Evolutionary conservation across 208 protist species (phyloP), one percentile per base, ranked within the genome.

Genomic region (Trypanosoma theileri): DNA sequence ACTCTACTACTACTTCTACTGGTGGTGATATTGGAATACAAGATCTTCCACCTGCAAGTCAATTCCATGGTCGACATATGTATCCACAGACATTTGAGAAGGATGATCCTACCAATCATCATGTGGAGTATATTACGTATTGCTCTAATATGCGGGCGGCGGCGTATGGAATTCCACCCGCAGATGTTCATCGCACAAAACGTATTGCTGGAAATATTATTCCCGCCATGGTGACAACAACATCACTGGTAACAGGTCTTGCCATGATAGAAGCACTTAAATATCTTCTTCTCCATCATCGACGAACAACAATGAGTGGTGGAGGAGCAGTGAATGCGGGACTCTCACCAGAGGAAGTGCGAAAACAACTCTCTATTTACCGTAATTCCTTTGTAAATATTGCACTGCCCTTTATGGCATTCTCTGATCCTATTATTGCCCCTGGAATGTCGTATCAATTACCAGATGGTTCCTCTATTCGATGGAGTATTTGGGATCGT

Each of bases 201-300:
- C 81, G 80, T 24, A 96, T 99, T 69, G 96, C 98, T 7, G 98
- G 98, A 26, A 98, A 98, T 71, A 99, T 99, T 81, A 99, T 99
- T 70, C 99, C 99, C 21, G 99, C 99, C 11, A 99, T 99, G 85
- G 98, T 99, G 53, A 99, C 99, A 17, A 99, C 99, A 14, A 99
- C 99, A 10, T 97, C 99, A 10, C 62, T 99, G 17, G 97, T 99
- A 14, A 96, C 96, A 42, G 99, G 99, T 8, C 86, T 99, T 4
- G 97, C 99, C 2, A 88, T 81, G 63, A 71, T 99, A 14, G 99
- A 99, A 80, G 62, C 99, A 28, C 95, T 98, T 72, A 99, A 99
- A 87, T 84, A 99, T 42, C 56, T 97, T 11, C 72, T 90, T 22
- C 54, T 87, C 2, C 3, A 10, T 14, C 82, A 92, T 66, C 84